These are phyloP conservation scores for Citrus sp. DNA, from an alignment of 345 rosid species.

Conservation along the genomic window DNA sequence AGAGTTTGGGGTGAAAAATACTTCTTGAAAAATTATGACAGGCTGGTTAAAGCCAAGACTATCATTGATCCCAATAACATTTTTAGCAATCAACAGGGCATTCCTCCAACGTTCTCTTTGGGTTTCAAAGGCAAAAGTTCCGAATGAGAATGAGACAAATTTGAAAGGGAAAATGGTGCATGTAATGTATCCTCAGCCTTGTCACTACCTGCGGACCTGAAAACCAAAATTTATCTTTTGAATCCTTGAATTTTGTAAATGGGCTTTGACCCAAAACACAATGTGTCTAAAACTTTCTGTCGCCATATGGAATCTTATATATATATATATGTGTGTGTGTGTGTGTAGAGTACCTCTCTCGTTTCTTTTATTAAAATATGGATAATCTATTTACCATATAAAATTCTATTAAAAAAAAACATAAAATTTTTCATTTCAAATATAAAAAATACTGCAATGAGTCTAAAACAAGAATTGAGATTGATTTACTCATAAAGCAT, in stretches of 20 bases:
- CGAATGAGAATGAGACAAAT: not conserved
- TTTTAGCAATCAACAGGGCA: conserved; percentile 46
- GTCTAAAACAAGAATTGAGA: too few species aligned
- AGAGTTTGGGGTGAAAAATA: conserved; percentile 50
- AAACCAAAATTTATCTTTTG: not conserved
- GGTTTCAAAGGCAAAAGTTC: not conserved
- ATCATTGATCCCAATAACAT: conserved; percentile 44
- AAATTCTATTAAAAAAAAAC: too few species aligned
- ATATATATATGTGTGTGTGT: too few species aligned
- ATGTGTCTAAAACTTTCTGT: not conserved
- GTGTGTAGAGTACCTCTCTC: too few species aligned
- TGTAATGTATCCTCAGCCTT: not conserved
- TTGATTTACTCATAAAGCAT: too few species aligned
- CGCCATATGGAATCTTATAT: too few species aligned
- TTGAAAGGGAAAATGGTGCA: not conserved
- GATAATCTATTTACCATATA: too few species aligned
- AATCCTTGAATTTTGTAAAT: not conserved
- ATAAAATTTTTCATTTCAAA: too few species aligned
- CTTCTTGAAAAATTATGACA: conserved; percentile 41
- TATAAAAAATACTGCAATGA: too few species aligned
- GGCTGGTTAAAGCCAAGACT: conserved; percentile 44
- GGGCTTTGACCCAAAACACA: not conserved
- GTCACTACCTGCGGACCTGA: too few species aligned
- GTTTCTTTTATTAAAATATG: too few species aligned
- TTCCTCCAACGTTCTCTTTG: conserved; percentile 29